Percentiles rank a stretch among this genome's conserved stretches.
Conservation (phyloP, 805 yeast species). For the Kuraishia borneana region DNA sequence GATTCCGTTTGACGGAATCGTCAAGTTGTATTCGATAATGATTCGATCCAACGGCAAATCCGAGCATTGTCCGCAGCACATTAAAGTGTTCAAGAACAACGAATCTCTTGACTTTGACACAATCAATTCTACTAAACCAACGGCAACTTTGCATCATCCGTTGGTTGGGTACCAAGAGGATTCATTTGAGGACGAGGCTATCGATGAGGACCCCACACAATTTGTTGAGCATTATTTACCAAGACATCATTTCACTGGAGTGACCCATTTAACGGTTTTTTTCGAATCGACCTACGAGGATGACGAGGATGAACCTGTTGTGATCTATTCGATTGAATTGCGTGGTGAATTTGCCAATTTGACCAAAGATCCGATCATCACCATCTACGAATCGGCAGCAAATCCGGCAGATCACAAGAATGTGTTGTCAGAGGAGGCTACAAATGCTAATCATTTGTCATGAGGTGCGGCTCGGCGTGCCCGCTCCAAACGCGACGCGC, state of each 20-base stretch:
- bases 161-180: slow-evolving; percentile 36
- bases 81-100: slow-evolving; percentile 66
- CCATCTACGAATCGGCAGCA: slow-evolving; percentile 84
- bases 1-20: slow-evolving; percentile 69
- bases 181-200: slow-evolving; percentile 9
- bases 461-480: too few species aligned
- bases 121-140: slow-evolving; percentile 34
- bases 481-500: too few species aligned
- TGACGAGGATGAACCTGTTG: slow-evolving; percentile 47
- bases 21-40: slow-evolving; percentile 63
- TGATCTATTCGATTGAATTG: slow-evolving; percentile 61
- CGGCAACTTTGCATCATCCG: slow-evolving; percentile 52
- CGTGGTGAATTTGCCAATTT: slow-evolving; percentile 60
- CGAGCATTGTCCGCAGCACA: slow-evolving; percentile 53
- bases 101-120: slow-evolving; percentile 64
- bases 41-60: slow-evolving; percentile 51
- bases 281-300: slow-evolving; percentile 56
- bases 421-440: slow-evolving; percentile 12
- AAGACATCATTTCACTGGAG: slow-evolving; percentile 60
- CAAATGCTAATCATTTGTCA: slow-evolving; percentile 5
- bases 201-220: slow-evolving; percentile 30
- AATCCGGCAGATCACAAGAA: slow-evolving; percentile 80
- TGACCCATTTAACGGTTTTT: slow-evolving; percentile 56
- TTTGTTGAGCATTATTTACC: slow-evolving; percentile 81
- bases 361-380: slow-evolving; percentile 56